Evolutionary conservation across 2,329 filamentous ascomycete genomes (phyloP).

Genomic region (Colletotrichum costaricense): DNA sequence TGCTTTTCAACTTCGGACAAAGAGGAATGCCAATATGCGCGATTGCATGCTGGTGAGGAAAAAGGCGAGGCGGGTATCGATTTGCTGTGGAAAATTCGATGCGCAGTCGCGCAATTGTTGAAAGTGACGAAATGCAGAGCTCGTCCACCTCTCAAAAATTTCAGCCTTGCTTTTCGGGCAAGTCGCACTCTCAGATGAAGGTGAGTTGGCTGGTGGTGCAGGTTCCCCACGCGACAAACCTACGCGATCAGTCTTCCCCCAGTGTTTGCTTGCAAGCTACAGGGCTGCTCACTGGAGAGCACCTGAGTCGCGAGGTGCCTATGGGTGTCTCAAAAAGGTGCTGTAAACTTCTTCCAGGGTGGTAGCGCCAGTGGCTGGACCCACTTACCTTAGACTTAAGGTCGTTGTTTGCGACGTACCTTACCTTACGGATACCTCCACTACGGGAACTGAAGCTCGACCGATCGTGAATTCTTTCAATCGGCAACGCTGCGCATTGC

Average conservation of each 20-base stretch:
- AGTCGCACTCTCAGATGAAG: background rate
- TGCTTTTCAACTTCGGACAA: conserved; percentile 23
- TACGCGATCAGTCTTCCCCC: conserved; percentile 9
- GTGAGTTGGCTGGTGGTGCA: background rate
- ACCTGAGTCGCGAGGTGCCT: background rate
- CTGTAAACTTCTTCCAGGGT: background rate
- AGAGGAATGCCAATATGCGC: background rate
- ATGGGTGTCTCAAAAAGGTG: too few relatives aligned
- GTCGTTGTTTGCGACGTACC: background rate
- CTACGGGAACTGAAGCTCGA: conserved; percentile 5
- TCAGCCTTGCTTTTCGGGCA: conserved; percentile 46
- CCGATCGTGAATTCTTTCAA: conserved; percentile 10
- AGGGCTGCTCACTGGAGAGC: background rate
- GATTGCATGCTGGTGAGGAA: conserved; percentile 11
- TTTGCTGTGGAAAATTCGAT: conserved; percentile 44
- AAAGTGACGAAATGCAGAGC: conserved; percentile 18
- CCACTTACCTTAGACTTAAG: background rate
- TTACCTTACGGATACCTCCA: background rate
- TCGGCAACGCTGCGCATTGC: background rate
- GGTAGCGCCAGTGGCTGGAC: background rate
- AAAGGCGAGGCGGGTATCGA: background rate
- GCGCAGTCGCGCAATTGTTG: conserved; percentile 25
- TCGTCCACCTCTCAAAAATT: conserved; percentile 41
- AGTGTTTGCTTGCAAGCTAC: background rate
- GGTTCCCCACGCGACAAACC: conserved; percentile 12